These are phyloP conservation scores for Termitomyces titanicus DNA, from an alignment of 768 basidiomycete species.

Conservation along the genomic window DNA sequence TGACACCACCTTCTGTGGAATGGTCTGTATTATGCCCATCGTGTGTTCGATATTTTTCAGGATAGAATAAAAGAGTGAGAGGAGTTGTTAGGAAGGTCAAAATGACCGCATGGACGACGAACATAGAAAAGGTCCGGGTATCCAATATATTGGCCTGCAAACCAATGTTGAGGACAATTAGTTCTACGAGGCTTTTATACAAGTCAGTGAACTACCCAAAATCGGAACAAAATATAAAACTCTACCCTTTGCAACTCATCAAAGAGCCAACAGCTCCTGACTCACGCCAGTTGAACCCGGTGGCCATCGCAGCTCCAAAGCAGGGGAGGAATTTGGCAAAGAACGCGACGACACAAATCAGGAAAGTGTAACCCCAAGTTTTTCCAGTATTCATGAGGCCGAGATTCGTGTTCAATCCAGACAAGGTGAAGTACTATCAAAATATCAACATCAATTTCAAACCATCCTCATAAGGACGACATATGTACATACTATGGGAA, in stretches of 20 bases:
- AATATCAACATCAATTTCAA: background rate
- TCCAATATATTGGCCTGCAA: constrained; percentile 62
- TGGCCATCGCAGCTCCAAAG: constrained; percentile 48
- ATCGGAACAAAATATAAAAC: background rate
- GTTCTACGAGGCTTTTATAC: constrained; percentile 60
- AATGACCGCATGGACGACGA: constrained; percentile 74
- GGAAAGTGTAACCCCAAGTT: constrained; percentile 78
- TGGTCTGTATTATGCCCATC: constrained; percentile 18
- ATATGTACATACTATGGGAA: background rate
- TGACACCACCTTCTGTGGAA: constrained; percentile 19
- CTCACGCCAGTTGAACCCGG: constrained; percentile 75
- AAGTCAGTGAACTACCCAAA: background rate
- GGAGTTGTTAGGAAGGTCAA: constrained; percentile 86
- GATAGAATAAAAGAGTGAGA: constrained; percentile 75
- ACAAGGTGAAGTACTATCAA: constrained; percentile 70
- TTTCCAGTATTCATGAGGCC: constrained; percentile 69
- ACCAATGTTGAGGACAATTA: constrained; percentile 91
- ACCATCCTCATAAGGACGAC: background rate
- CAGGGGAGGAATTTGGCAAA: constrained; percentile 77
- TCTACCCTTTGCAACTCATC: constrained; percentile 89
- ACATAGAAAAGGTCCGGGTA: constrained; percentile 79
- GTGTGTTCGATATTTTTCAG: constrained; percentile 50
- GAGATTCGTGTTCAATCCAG: constrained; percentile 78
- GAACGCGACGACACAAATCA: constrained; percentile 75
- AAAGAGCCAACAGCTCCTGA: constrained; percentile 78